A percentile compares a stretch with the other conserved stretches of the same genome.
phyloP scores from a whole-genome alignment of 129 eudicot species.

The Rutidosis leptorrhynchoides region DNA sequence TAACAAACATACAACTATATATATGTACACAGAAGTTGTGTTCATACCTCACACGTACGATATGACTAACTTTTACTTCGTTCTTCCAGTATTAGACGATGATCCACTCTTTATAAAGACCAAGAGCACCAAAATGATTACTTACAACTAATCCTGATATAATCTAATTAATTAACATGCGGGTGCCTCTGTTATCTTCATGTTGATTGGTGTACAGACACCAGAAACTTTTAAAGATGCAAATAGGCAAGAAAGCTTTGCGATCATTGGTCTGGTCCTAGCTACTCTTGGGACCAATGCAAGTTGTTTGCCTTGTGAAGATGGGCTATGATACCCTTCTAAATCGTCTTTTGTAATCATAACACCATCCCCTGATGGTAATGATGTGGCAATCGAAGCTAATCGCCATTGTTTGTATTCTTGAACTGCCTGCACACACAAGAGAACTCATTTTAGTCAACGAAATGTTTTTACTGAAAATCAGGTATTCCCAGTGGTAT shows the following conservation, averaged over 20 bases:
- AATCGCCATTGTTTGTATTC: slow-evolving; percentile 54
- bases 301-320: slow-evolving; percentile 38
- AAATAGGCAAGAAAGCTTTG: slow-evolving; percentile 70
- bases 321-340: slow-evolving; percentile 69
- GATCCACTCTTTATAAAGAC: background rate
- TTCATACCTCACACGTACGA: background rate
- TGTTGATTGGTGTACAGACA: slow-evolving; percentile 33
- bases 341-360: slow-evolving; percentile 85
- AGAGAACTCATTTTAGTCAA: background rate
- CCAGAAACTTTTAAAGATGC: slow-evolving; percentile 62
- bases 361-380: slow-evolving; percentile 70
- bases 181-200: slow-evolving; percentile 62
- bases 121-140: background rate
- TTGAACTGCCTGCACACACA: slow-evolving; percentile 66
- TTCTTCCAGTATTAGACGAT: background rate
- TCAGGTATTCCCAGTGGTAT: background rate
- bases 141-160: background rate
- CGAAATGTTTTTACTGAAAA: background rate
- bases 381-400: slow-evolving; percentile 22
- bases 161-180: slow-evolving; percentile 59
- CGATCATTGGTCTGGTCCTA: slow-evolving; percentile 53
- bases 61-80: background rate
- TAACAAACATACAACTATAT: background rate
- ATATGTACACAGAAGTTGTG: background rate
- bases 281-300: slow-evolving; percentile 36